phyloP scores from a whole-genome alignment of 225 moss, liverwort and hornwort genomes.

The Sphagnum contortum region DNA sequence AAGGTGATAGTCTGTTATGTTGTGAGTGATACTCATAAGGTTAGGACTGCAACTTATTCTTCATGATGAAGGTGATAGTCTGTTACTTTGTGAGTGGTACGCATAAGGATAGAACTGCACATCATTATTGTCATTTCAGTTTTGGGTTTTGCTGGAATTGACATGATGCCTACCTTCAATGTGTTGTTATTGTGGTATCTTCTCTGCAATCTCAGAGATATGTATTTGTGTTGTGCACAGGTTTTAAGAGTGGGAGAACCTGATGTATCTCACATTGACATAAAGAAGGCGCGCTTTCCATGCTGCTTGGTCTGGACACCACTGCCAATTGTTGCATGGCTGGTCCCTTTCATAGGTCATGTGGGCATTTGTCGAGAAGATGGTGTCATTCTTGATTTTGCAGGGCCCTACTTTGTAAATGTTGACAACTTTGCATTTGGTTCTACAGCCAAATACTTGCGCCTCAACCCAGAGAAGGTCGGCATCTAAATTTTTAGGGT shows the following conservation, averaged over 20 bases:
- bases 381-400: constrained; percentile 88
- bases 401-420: constrained; percentile 71
- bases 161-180: too few relatives aligned
- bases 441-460: constrained; percentile 67
- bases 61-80: too few relatives aligned
- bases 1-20: too few relatives aligned
- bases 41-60: too few relatives aligned
- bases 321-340: constrained; percentile 88
- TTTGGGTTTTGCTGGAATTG: too few relatives aligned
- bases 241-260: constrained; percentile 5
- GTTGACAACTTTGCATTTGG: constrained; percentile 88
- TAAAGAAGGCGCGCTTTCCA: constrained; percentile 57
- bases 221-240: constrained; percentile 6
- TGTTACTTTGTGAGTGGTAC: too few relatives aligned
- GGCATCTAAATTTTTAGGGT: neutral
- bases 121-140: too few relatives aligned
- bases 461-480: constrained; percentile 51
- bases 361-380: constrained; percentile 92
- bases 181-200: too few relatives aligned
- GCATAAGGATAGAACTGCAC: too few relatives aligned
- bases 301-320: constrained; percentile 93
- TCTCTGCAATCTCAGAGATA: too few relatives aligned
- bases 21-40: too few relatives aligned
- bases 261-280: constrained; percentile 33
- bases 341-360: constrained; percentile 88